Evolutionary conservation across 2,329 filamentous ascomycete genomes (phyloP), one percentile per base, ranked within the genome.

Genomic region (Xylariaceae sp.): DNA sequence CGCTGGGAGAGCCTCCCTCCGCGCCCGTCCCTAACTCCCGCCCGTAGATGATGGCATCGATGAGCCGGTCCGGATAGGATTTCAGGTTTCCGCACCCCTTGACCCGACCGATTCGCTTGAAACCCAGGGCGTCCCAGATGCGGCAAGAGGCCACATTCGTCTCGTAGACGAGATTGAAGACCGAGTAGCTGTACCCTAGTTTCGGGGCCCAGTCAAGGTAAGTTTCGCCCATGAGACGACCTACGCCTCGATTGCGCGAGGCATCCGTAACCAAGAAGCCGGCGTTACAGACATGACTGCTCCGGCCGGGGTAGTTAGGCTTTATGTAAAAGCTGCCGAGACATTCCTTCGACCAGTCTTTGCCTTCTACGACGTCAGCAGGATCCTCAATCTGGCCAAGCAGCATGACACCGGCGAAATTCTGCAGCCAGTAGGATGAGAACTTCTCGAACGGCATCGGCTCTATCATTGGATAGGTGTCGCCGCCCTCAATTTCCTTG

Each of bases 81-180:
- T 80, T 78, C 33, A 88, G 74, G 61, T 79, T 80, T 46, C 84
- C 84, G 59, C 79, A 83, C 32, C 76, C 80, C 56, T 84, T 84
- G 53, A 95, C 84, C 39, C 87, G 81, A 16, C 89, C 89, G 59
- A 95, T 93, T 43, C 89, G 83, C 73, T 94, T 93, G 71, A 95
- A 95, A 44, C 89, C 89, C 22, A 95, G 76, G 1, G 84, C 86
- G 64, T 95, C 89, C 89, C 89, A 95, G 58, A 95, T 89, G 49
- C 85, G 83, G 63, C 89, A 90, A 24, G 87, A 91, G 1, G 87
- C 89, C 18, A 93, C 85, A 64, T 95, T 95, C 50, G 87, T 94
- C 72, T 95, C 89, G 69, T 95, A 95, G 6, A 95, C 89, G 37
- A 95, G 78, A 64, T 95, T 95, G 74, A 95, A 95, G 48, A 95